Conservation (phyloP, 352 stramenopile species). For the Aphanomyces euteiches region DNA sequence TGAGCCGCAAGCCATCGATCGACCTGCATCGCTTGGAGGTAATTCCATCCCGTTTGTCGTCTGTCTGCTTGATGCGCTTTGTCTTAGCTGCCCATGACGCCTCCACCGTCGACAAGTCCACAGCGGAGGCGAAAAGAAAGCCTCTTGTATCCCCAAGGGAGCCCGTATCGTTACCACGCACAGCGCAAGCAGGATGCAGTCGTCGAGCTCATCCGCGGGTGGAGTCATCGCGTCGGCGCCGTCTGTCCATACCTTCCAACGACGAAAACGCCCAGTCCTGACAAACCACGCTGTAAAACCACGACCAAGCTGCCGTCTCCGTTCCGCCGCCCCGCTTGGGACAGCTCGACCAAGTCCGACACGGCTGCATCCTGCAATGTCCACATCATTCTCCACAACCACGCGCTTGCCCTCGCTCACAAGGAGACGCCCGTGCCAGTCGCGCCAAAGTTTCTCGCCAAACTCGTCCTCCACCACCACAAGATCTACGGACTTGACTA, state of each 20-base stretch:
- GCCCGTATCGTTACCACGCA: constrained; percentile 16
- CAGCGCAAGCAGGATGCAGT: constrained; percentile 21
- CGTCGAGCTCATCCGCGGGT: constrained; percentile 4
- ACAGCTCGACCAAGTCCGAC: neutral
- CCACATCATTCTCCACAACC: constrained; percentile 30
- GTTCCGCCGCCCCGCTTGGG: constrained; percentile 13
- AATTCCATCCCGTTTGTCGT: too few species aligned
- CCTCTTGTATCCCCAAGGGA: constrained; percentile 17
- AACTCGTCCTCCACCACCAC: constrained; percentile 9
- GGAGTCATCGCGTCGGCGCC: neutral
- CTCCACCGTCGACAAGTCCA: neutral
- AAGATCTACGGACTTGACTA: constrained; percentile 14
- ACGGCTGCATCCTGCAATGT: constrained; percentile 3
- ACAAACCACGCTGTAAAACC: neutral
- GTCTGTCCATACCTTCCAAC: constrained; percentile 20
- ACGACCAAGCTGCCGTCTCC: constrained; percentile 17
- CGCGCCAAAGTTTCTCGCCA: constrained; percentile 12
- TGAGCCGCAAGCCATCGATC: too few species aligned
- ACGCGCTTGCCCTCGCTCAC: constrained; percentile 22
- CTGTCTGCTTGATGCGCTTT: too few species aligned
- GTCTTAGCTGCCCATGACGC: too few species aligned
- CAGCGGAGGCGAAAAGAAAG: constrained; percentile 10
- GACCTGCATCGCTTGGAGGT: too few species aligned
- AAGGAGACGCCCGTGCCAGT: neutral
- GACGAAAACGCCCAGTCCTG: neutral